A percentile compares a stretch with the other conserved stretches of the same genome.
Evolutionary conservation across 179 eudicot genomes (phyloP).

Genomic region (Vitellaria paradoxa): DNA sequence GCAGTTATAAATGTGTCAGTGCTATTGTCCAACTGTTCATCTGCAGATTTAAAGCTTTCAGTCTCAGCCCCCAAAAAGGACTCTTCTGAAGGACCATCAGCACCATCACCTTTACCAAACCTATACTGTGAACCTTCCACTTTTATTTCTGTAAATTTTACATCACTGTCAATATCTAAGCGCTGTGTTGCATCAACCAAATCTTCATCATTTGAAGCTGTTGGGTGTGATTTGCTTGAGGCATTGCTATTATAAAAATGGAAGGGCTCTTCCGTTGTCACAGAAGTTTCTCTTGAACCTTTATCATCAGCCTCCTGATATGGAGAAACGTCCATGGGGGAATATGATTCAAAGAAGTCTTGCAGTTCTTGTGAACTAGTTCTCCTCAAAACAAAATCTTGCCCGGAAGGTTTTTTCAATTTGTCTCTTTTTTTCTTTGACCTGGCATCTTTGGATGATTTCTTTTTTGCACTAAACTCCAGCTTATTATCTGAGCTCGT

Average conservation of each 20-base stretch:
- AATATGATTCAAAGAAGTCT: conserved; percentile 63
- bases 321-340: conserved; percentile 98
- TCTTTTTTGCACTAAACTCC: conserved; percentile 40
- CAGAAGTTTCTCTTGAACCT: conserved; percentile 43
- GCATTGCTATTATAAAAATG: conserved; percentile 24
- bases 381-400: conserved; percentile 33
- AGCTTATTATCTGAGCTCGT: conserved; percentile 38
- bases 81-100: conserved; percentile 35
- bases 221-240: conserved; percentile 29
- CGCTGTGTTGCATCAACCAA: conserved; percentile 33
- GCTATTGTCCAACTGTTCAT: conserved; percentile 34
- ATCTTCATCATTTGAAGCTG: conserved; percentile 37
- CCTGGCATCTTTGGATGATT: conserved; percentile 38
- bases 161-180: conserved; percentile 28
- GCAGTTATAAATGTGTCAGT: conserved; percentile 32
- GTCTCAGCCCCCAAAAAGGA: conserved; percentile 45
- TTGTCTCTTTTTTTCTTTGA: conserved; percentile 67
- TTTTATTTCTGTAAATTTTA: conserved; percentile 10
- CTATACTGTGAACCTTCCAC: conserved; percentile 20
- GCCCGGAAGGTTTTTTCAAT: conserved; percentile 32
- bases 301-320: conserved; percentile 48
- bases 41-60: conserved; percentile 68
- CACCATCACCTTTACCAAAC: conserved; percentile 19
- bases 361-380: conserved; percentile 25
- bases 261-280: conserved; percentile 43